Evolutionary conservation across 2,329 filamentous ascomycete genomes (phyloP).

Genomic region (Lachnellula willkommii): DNA sequence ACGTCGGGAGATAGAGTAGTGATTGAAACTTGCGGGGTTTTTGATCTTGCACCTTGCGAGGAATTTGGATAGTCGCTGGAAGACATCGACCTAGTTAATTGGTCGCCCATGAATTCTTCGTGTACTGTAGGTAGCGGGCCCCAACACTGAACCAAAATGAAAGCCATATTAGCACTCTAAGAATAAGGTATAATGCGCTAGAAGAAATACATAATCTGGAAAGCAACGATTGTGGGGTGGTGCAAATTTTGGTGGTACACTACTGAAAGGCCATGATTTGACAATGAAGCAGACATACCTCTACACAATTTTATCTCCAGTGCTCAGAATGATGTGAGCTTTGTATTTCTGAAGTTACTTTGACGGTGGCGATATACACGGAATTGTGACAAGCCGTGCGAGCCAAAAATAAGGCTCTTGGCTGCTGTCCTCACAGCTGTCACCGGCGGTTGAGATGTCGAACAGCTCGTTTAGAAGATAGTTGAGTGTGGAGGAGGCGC

Average conservation of each 20-base stretch:
- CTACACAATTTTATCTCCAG: not conserved
- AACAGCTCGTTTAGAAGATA: not conserved
- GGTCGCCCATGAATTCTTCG: conserved; percentile 23
- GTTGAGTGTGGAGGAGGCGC: conserved; percentile 13
- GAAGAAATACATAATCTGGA: not conserved
- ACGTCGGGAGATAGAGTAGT: conserved; percentile 1
- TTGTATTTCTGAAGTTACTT: not conserved
- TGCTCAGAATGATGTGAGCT: not conserved
- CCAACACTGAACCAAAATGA: conserved; percentile 18
- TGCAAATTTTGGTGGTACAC: not conserved
- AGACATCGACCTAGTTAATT: conserved; percentile 7
- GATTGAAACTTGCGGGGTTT: conserved; percentile 2
- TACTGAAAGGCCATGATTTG: not conserved
- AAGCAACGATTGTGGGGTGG: not conserved
- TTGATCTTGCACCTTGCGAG: conserved; percentile 11
- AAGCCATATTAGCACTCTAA: conserved; percentile 19
- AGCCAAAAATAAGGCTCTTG: not conserved
- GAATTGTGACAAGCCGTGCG: conserved; percentile 5
- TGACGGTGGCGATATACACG: conserved; percentile 3
- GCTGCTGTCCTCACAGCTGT: not conserved
- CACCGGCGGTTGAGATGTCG: not conserved
- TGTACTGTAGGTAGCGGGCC: conserved; percentile 9
- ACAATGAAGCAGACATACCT: not conserved
- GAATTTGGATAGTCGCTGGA: conserved; percentile 10
- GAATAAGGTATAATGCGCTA: not conserved